Evolutionary conservation across 2,329 filamentous ascomycete genomes (phyloP).

Genomic region (Colletotrichum orbiculare): DNA sequence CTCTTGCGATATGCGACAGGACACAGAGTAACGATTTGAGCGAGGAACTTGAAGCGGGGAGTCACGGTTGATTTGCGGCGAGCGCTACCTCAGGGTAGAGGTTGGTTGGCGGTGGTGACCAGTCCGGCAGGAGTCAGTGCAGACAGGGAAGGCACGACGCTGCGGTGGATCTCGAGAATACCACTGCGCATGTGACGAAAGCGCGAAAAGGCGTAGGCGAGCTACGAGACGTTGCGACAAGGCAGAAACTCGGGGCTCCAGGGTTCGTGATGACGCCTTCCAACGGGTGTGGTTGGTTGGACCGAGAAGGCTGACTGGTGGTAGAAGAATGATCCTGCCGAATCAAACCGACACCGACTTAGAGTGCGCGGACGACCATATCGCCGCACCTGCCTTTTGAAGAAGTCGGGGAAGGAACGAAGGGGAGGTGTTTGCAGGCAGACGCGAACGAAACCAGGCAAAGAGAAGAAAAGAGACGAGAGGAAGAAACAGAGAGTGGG

Average conservation of each 20-base stretch:
- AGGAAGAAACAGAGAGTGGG: background rate
- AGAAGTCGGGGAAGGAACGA: background rate
- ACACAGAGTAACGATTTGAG: too few relatives aligned
- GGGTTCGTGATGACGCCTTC: background rate
- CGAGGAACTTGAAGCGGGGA: background rate
- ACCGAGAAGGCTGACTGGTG: conserved; percentile 1
- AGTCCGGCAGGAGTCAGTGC: conserved; percentile 1
- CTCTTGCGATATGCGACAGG: too few relatives aligned
- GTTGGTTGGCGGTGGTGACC: too few relatives aligned
- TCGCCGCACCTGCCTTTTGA: conserved; percentile 18
- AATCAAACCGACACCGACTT: conserved; percentile 30
- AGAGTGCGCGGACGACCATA: conserved; percentile 19
- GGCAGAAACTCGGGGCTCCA: background rate
- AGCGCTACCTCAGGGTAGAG: background rate
- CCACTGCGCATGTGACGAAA: background rate
- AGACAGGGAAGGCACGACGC: conserved; percentile 19
- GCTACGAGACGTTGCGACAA: conserved; percentile 1
- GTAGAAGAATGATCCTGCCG: conserved; percentile 13
- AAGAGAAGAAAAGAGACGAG: background rate
- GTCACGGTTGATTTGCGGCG: conserved; percentile 4
- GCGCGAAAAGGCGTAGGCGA: background rate
- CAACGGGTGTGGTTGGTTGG: background rate
- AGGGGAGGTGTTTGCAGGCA: background rate
- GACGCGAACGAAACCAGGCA: conserved; percentile 2
- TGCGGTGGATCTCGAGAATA: background rate